Evolutionary conservation across 2,329 filamentous ascomycete genomes (phyloP), one percentile per base, ranked within the genome.

Genomic region (Zarea fungicola): DNA sequence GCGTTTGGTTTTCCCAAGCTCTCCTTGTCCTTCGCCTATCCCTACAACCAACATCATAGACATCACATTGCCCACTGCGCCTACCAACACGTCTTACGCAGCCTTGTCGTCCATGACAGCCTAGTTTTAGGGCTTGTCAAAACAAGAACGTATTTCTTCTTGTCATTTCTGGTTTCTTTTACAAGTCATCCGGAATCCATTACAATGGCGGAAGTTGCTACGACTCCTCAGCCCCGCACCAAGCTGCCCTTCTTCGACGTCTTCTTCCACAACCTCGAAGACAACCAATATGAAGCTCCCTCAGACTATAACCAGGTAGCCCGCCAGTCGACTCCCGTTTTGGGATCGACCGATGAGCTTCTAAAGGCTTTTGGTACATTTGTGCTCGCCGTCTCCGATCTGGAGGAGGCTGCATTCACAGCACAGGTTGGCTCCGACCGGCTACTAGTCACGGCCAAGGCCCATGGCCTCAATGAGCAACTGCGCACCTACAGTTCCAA

Each of bases 241-340:
- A 50, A 50, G 41, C 41, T 50, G 48, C 48, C 48, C 10, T 50
- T 50, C 41, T 50, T 35, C 34, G 41, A 50, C 35, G 41, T 45
- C 36, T 34, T 34, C 34, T 43, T 45, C 19, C 48, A 26, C 48
- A 41, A 45, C 26, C 21, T 32, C 6, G 31, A 49, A 14, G 48
- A 50, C 31, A 23, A n/a, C 34, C 26, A 40, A 34, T 39, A 44
- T 16, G 34, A 43, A 7, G 26, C 41, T 11, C 48, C 48, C 4
- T 50, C 41, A 8, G 41, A 50, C 40, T 50, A 44, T 6, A 44
- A 50, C 13, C 40, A 50, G 19, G 42, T 29, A 4, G n/a, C 48
- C 6, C 34, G 40, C 35, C 25, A 31, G 11, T 19, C 5, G 22
- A 40, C 48, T 2, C 41, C 41, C 7, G 34, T 50, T 3, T 14